Conservation (phyloP, 2,329 filamentous ascomycete species). For the Claviceps sp. region DNA sequence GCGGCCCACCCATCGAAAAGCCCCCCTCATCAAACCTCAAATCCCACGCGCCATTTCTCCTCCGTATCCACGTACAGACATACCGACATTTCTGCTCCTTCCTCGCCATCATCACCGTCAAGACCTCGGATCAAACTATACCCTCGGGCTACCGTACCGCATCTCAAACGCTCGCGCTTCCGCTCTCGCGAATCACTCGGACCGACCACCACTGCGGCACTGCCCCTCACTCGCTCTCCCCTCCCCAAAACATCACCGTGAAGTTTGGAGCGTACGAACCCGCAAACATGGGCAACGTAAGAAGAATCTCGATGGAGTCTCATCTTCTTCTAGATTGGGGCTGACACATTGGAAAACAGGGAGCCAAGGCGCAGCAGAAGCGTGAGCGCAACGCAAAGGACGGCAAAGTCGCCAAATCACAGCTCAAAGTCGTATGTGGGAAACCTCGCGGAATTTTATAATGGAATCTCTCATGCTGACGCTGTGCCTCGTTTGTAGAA, state of each 20-base stretch:
- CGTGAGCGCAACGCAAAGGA: conserved; percentile 59
- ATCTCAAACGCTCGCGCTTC: too few relatives aligned
- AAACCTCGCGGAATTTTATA: not conserved
- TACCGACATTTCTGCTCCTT: too few relatives aligned
- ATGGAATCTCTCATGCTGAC: not conserved
- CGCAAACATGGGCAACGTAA: conserved; percentile 4
- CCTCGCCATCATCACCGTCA: too few relatives aligned
- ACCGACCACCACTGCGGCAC: not conserved
- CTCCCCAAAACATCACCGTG: not conserved
- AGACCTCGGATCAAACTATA: too few relatives aligned
- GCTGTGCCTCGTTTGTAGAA: conserved; percentile 37
- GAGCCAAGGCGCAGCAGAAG: conserved; percentile 57
- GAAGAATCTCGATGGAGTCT: not conserved
- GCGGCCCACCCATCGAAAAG: too few relatives aligned
- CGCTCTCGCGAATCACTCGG: not conserved
- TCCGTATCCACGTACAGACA: too few relatives aligned
- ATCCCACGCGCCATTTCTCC: too few relatives aligned
- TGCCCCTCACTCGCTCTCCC: not conserved
- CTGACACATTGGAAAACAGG: conserved; percentile 23
- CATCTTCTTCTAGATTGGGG: not conserved
- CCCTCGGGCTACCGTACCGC: too few relatives aligned
- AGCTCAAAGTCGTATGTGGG: conserved; percentile 51
- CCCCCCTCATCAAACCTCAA: too few relatives aligned
- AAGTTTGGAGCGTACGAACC: not conserved
- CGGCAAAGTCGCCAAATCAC: conserved; percentile 44